Base-by-base conservation (phyloP, 345 rosid species). In the Acer saccharum region DNA sequence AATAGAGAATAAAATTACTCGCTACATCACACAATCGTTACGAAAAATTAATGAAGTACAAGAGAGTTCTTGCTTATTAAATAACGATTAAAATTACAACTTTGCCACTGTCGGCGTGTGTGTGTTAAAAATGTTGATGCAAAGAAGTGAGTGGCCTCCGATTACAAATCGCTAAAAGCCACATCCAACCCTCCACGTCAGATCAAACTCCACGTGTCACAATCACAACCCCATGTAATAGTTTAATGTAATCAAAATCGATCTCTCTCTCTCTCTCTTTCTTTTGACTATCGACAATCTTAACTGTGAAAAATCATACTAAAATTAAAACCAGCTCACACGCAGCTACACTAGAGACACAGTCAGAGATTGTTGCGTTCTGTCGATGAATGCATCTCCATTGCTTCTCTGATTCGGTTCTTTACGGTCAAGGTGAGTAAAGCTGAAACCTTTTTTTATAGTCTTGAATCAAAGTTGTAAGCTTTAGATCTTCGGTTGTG, bases 41-140 rank as follows among this genome's bases (percentile, higher is more conserved):
- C 39, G 6, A 35, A 35, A 35, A 35, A 71, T n/a, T 10, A 57
- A 20, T 12, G 48, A 55, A 35, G 52, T 2, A 11, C 27, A 50
- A 27, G 25, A 0, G 52, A 7, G 52, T 11, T 57, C 65, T 20
- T 71, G 23, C 3, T 7, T 10, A 6, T 5, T n/a, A 10, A n/a
- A 62, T 10, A 20, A 7, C 18, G n/a, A 0, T 14, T 68, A 68
- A 16, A 76, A 77, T 79, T 80, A 71, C 87, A 76, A 35, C 35
- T 68, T 52, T 87, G 85, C 85, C 84, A 79, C 68, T 87, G 90
- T 86, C 90, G 90, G 89, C 82, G 86, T 25, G 29, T 35, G 46
- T 43, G 46, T 8, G 1, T 35, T 35, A 35, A 35, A 43, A 7
- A 27, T 60, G 44, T 65, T 55, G 64, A 71, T 61, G 14, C 58